Percentiles rank a stretch among this genome's conserved stretches.
Evolutionary conservation across 2,329 filamentous ascomycete genomes (phyloP).

Genomic region (Fusarium setosum): DNA sequence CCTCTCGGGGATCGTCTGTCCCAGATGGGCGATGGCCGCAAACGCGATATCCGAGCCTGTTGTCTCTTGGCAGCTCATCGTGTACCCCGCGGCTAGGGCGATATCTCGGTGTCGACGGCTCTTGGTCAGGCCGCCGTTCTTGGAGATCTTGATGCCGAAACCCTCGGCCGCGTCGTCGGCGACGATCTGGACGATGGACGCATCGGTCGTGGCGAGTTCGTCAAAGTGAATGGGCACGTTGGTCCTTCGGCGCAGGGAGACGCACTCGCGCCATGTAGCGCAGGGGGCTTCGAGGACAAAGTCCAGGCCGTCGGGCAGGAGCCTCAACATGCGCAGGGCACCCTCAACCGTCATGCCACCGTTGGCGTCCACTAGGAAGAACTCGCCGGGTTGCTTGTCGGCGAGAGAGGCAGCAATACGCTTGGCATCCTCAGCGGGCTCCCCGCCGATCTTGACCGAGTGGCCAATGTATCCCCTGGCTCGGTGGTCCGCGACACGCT

Average conservation of each 20-base stretch:
- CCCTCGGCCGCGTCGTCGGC: conserved; percentile 32
- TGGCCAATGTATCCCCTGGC: conserved; percentile 24
- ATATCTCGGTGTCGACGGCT: conserved; percentile 30
- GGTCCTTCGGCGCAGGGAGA: conserved; percentile 21
- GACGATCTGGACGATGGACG: conserved; percentile 26
- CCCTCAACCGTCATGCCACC: conserved; percentile 29
- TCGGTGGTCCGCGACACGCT: conserved; percentile 15
- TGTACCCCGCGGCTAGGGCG: conserved; percentile 30
- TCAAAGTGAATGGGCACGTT: conserved; percentile 30
- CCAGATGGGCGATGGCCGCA: conserved; percentile 30
- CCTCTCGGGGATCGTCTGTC: conserved; percentile 26
- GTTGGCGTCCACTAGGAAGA: conserved; percentile 35
- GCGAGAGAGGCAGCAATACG: conserved; percentile 28
- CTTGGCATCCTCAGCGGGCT: conserved; percentile 16
- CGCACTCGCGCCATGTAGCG: conserved; percentile 24
- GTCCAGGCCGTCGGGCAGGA: conserved; percentile 29
- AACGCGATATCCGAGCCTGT: conserved; percentile 30
- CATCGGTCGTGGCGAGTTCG: conserved; percentile 26
- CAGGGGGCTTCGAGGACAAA: conserved; percentile 36
- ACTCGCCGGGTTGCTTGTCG: conserved; percentile 26
- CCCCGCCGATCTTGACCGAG: conserved; percentile 32
- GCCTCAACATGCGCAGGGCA: conserved; percentile 26
- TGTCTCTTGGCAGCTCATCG: conserved; percentile 32
- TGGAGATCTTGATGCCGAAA: conserved; percentile 34
- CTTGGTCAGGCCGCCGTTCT: conserved; percentile 31